A percentile compares a stretch with the other conserved stretches of the same genome.
These are phyloP conservation scores for Prasinococcaceae sp. DNA, from an alignment of 139 green algal species.

Conservation along the genomic window DNA sequence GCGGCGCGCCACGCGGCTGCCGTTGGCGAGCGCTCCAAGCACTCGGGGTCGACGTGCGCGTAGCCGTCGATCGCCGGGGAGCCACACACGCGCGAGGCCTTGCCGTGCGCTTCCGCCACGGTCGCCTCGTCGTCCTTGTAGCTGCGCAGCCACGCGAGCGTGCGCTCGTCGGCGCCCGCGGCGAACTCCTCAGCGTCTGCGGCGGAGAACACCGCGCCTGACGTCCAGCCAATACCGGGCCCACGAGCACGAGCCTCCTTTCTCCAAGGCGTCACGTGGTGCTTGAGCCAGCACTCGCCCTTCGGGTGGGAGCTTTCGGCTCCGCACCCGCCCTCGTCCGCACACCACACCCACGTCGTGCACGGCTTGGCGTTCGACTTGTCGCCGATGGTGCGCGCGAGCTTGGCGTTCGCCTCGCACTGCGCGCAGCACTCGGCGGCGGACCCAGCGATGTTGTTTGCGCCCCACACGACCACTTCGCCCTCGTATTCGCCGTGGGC, in stretches of 20 bases:
- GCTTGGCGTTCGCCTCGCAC: too few species aligned
- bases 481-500: neutral
- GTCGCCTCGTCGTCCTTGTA: neutral
- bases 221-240: too few species aligned
- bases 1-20: slow-evolving; percentile 13
- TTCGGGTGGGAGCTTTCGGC: neutral
- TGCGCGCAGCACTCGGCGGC: neutral
- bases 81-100: slow-evolving; percentile 31
- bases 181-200: neutral
- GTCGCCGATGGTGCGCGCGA: too few species aligned
- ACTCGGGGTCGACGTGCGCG: slow-evolving; percentile 41
- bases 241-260: neutral
- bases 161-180: neutral
- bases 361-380: neutral
- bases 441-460: neutral
- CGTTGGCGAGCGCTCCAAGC: slow-evolving; percentile 35
- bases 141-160: neutral
- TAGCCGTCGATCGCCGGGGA: slow-evolving; percentile 51
- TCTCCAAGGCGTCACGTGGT: neutral
- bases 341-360: neutral
- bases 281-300: neutral
- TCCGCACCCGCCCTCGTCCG: neutral
- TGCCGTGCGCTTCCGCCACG: neutral
- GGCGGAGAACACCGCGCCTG: too few species aligned
- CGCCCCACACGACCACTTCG: slow-evolving; percentile 5